Conservation (phyloP, 257 asterid genomes). For the Solanum okadae region DNA sequence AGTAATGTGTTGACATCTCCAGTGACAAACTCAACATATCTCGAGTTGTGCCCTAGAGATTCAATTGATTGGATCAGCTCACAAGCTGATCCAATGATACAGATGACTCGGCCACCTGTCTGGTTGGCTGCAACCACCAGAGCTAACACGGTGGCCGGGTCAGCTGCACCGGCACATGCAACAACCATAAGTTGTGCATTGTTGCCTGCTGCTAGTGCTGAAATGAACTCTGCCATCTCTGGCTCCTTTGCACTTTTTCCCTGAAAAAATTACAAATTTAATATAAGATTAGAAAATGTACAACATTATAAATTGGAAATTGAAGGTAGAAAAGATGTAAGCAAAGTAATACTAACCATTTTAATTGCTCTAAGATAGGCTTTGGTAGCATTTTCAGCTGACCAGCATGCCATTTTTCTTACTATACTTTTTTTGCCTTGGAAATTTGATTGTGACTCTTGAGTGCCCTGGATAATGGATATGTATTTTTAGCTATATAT, state of each 20-base stretch:
- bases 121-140: slow-evolving; percentile 62
- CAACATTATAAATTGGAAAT: neutral
- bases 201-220: slow-evolving; percentile 75
- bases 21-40: slow-evolving; percentile 23
- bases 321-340: neutral
- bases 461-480: neutral
- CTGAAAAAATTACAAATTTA: slow-evolving; percentile 19
- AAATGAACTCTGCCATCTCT: slow-evolving; percentile 63
- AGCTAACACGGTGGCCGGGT: slow-evolving; percentile 35
- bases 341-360: slow-evolving; percentile 35
- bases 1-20: slow-evolving; percentile 43
- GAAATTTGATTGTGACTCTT: neutral
- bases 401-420: slow-evolving; percentile 58
- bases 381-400: slow-evolving; percentile 71
- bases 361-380: slow-evolving; percentile 58
- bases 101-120: slow-evolving; percentile 53
- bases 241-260: slow-evolving; percentile 56
- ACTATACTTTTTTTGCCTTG: neutral
- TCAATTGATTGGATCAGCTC: slow-evolving; percentile 9
- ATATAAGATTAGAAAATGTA: neutral
- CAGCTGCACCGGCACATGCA: slow-evolving; percentile 39
- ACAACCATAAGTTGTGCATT: slow-evolving; percentile 47
- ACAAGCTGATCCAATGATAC: slow-evolving; percentile 28
- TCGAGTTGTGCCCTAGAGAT: slow-evolving; percentile 8
- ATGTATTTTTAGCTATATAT: neutral